Conservation (phyloP, 2,329 filamentous ascomycete species). For the Paracamarosporium sp. region DNA sequence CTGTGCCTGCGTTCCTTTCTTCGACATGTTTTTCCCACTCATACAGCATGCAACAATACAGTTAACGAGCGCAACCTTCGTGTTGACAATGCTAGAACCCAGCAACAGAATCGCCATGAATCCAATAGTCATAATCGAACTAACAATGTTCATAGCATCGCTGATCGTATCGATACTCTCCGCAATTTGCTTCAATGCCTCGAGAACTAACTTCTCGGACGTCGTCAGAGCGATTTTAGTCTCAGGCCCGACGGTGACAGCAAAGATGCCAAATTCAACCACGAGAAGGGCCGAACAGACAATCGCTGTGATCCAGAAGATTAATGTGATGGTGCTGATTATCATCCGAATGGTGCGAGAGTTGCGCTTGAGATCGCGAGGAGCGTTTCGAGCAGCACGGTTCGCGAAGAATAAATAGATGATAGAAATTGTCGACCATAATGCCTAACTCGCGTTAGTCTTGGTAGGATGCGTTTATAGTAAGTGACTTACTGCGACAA, state of each 20-base stretch:
- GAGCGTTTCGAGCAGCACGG: constrained; percentile 5
- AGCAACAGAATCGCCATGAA: constrained; percentile 10
- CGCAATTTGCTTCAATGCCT: background rate
- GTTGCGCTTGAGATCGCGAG: constrained; percentile 14
- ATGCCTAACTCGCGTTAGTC: constrained; percentile 4
- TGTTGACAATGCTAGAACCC: constrained; percentile 3
- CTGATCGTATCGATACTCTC: background rate
- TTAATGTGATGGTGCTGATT: constrained; percentile 3
- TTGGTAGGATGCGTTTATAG: background rate
- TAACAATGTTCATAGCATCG: constrained; percentile 10
- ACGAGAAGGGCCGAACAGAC: constrained; percentile 12
- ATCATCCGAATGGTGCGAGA: constrained; percentile 9
- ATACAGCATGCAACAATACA: constrained; percentile 12
- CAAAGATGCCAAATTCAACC: constrained; percentile 13
- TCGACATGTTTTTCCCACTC: constrained; percentile 3
- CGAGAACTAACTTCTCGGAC: background rate
- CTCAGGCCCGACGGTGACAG: constrained; percentile 4
- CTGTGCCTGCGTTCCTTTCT: background rate
- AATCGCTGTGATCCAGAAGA: constrained; percentile 14
- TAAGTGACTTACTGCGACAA: constrained; percentile 9
- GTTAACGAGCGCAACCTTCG: constrained; percentile 4
- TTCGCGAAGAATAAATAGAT: constrained; percentile 14
- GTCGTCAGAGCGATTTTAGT: constrained; percentile 7
- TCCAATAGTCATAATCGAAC: constrained; percentile 13
- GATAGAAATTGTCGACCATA: constrained; percentile 11